Base-by-base conservation (phyloP, 495 filamentous ascomycete species). In the Darksidea phi region DNA sequence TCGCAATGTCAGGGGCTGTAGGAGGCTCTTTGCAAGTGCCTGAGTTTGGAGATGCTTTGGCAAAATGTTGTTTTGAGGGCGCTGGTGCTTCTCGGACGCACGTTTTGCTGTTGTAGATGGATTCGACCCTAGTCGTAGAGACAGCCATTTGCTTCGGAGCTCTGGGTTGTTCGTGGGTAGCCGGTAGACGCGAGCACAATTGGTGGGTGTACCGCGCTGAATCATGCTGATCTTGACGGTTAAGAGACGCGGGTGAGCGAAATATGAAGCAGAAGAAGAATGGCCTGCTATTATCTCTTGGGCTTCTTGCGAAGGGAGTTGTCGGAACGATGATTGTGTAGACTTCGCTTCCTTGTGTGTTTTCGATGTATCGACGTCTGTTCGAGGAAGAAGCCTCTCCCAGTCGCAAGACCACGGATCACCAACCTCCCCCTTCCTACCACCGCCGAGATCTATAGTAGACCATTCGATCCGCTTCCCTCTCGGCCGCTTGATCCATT, bases 401-500 rank as follows among this genome's bases (percentile, higher is more conserved):
- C 91, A 97, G 69, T 97, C 93, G 76, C 92, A 97, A 17, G 84
- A 83, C 84, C 89, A 91, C 1, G 91, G 91, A 51, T 79, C 72
- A 1, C 94, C 94, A 41, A 95, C 70, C 68, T 97, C 94, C 1
- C 94, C 93, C 66, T 85, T 95, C 46, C 82, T 83, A 2, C 81
- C 86, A 51, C 82, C 77, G 0, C 89, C 88, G 42, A 96, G 72
- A 63, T 88, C 80, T n/a, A 97, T 78, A 50, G 80, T 87, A 23
- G 83, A 82, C 78, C 86, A 97, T 60, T 87, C 86, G 0, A 84
- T 74, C 59, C 90, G 79, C 69, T 93, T 95, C 6, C 88, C 88
- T 72, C 88, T 95, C 0, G 94, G 93, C 46, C 84, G 83, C 45
- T 82, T 80, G 59, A 86, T 86, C 94, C 94, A 97, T 17, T 83